Base-by-base conservation (phyloP, 2,329 filamentous ascomycete species). In the Rhinocladiella mackenziei region DNA sequence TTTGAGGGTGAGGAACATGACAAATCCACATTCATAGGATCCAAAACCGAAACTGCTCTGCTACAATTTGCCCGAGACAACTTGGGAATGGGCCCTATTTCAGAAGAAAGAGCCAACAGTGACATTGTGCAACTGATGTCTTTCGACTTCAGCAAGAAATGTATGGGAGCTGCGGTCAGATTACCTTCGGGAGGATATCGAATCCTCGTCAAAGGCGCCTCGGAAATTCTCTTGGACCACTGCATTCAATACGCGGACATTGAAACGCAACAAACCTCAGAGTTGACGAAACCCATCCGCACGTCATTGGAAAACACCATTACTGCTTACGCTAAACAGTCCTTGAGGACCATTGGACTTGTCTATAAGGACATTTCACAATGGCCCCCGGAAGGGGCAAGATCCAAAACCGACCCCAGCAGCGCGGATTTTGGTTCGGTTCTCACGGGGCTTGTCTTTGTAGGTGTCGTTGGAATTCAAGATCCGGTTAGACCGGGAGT, bases 321-420 rank as follows among this genome's bases (percentile, higher is more conserved):
- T 56, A 79, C 82, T 51, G 76, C 74, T 34, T 95, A 94, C 61
- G 89, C 89, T 7, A 80, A 77, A 18, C 77, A 83, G 13, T 94
- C 88, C 5, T 74, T 95, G 22, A 80, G 89, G 51, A 94, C 89
- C 1, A 94, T 95, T 56, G 86, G 83, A 31, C 76, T 94, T 52
- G 74, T 88, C 40, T 94, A 88, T 66, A 83, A 81, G 43, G 89
- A 95, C 57, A 94, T 92, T 55, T 78, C 85, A 15, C 76, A 78
- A 40, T 95, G 89, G 89, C 89, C 89, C 20, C 88, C 88, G 3
- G 76, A 72, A 48, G 74, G 76, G 35, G 77, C 75, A 10, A 77
- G 68, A 20, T 73, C 68, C 29, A 60, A 67, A 15, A 77, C 80
- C 34, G 73, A 83, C 62, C 73, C 73, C 56, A 74, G 72, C 26